Conservation (phyloP, 345 rosid genomes). For the Theobroma cacao region DNA sequence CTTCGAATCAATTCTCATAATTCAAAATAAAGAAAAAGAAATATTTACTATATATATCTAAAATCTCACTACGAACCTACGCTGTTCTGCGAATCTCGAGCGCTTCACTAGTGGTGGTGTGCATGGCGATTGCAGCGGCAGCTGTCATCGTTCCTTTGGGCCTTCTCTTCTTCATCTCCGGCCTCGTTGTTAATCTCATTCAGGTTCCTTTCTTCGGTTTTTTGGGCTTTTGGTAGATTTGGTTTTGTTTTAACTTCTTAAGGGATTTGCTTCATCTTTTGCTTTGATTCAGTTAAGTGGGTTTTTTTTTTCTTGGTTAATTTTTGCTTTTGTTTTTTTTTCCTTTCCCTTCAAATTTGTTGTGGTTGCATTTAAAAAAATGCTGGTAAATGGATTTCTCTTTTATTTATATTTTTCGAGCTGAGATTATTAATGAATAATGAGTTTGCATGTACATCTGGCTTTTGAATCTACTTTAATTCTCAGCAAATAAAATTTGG, state of each 20-base stretch:
- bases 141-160: conserved; percentile 78
- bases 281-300: not conserved
- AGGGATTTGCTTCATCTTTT: not conserved
- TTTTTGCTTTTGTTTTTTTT: not conserved
- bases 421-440: not conserved
- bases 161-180: conserved; percentile 78
- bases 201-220: conserved; percentile 70
- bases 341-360: not conserved
- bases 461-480: not conserved
- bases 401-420: not conserved
- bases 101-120: not conserved
- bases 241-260: conserved; percentile 2
- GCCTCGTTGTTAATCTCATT: conserved; percentile 79
- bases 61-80: not conserved
- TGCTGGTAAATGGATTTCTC: not conserved
- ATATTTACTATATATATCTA: not conserved
- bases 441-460: not conserved
- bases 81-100: not conserved
- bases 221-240: not conserved
- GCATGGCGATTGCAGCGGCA: conserved; percentile 78
- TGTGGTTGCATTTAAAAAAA: not conserved
- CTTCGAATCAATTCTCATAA: not conserved
- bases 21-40: not conserved
- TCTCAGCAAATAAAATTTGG: not conserved
- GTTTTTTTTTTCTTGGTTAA: not conserved